A percentile compares a stretch with the other conserved stretches of the same genome.
These are phyloP conservation scores for Avena insularis DNA, from an alignment of 176 grass and related monocot genomes.

Conservation along the genomic window DNA sequence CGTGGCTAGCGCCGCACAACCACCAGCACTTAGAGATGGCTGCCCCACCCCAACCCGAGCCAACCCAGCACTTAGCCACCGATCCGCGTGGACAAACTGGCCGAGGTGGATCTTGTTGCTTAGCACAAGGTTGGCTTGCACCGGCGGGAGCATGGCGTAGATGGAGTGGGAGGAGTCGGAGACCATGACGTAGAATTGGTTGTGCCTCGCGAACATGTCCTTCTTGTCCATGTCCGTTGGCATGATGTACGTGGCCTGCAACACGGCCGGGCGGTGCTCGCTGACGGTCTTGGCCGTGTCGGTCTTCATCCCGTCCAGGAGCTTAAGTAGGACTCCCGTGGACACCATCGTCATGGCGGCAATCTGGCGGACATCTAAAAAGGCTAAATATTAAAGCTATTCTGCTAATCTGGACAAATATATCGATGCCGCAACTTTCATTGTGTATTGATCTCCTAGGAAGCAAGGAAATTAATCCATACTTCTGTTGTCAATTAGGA, in stretches of 20 bases:
- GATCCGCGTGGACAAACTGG: constrained; percentile 79
- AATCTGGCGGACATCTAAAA: neutral
- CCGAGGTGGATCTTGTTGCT: constrained; percentile 92
- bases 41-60: too few relatives aligned
- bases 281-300: constrained; percentile 61
- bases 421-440: neutral
- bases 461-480: neutral
- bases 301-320: constrained; percentile 70
- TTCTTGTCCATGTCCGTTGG: constrained; percentile 86
- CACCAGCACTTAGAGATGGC: too few relatives aligned
- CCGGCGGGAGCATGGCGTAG: constrained; percentile 71
- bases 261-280: constrained; percentile 68
- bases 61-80: neutral
- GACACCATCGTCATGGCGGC: constrained; percentile 65
- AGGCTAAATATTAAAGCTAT: neutral
- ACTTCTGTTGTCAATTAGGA: constrained; percentile 20
- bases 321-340: constrained; percentile 74
- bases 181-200: constrained; percentile 84
- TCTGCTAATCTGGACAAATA: neutral
- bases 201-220: constrained; percentile 79
- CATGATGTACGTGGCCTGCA: constrained; percentile 97
- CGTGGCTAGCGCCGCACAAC: too few relatives aligned
- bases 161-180: constrained; percentile 83
- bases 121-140: constrained; percentile 84
- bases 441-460: neutral